Base-by-base conservation (phyloP, 768 basidiomycete species). In the Suillus occidentalis region DNA sequence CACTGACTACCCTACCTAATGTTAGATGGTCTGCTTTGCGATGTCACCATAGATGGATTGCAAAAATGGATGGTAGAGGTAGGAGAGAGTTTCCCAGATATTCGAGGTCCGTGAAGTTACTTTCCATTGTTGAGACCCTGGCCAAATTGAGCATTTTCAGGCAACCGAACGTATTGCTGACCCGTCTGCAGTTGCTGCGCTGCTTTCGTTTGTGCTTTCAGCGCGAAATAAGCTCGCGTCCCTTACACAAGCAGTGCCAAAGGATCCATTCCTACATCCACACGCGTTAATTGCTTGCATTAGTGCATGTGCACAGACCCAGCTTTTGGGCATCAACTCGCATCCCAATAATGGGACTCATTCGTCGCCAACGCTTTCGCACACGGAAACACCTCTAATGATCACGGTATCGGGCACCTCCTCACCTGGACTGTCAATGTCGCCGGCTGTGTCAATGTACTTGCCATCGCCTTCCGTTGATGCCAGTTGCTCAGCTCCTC, bases 211-310 rank as follows among this genome's bases (percentile, higher is more conserved):
- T 57, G 84, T 94, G 39, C 80, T 91, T 22, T 79, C 84, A 45
- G 80, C 84, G 56, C 83, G 92, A 36, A 92, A 91, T 76, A 91
- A 88, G 71, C 82, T 94, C 18, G 81, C 85, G 25, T 82, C 84
- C 31, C 77, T 90, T 28, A 72, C 53, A 25, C 68, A 81, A 69
- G 67, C 73, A 39, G 78, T 88, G 43, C 89, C 92, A 2, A 89
- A 88, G 73, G 93, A 94, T 73, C 92, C 93, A 1, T 93, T 95
- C 71, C 78, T 91, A 53, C 84, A 91, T 63, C 90, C 91, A 1
- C 73, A 83, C 47, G 77, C 77, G 10, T 89, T 94, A 65, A 70
- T 83, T 25, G 74, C 78, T 31, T 83, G 84, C 2, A 78, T 94
- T 7, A 69, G 73, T 12, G 73, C 68, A 31, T 77, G 72, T 68